Evolutionary conservation across 768 basidiomycete genomes (phyloP), one percentile per base, ranked within the genome.

Genomic region (Brasilioporus rufonigricans): DNA sequence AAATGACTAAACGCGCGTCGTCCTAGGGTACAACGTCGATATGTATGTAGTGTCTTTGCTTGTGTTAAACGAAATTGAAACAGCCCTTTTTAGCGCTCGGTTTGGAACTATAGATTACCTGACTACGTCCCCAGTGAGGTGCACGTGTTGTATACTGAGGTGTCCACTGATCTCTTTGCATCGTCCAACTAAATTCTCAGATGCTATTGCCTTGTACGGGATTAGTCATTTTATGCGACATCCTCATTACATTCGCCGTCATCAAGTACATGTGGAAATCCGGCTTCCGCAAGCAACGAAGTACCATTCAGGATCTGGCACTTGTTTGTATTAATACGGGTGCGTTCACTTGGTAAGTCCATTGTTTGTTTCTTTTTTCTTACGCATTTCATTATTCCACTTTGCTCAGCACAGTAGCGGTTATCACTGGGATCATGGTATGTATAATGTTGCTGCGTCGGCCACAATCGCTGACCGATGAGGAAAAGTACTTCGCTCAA

Each of bases 241-340:
- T 51, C 7, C 3, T 60, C 4, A 56, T 60, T 39, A 52, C 57
- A 16, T 27, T 0, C 0, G 32, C 35, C 1, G 31, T 59, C 32
- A 53, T 62, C 36, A 55, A 54, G 41, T 63, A 63, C 9, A 47
- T 63, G 61, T 63, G 61, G 61, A 62, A 33, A 23, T 51, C 59
- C 16, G 61, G 50, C 10, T 58, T 62, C 24, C 56, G 48, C n/a
- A 53, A 27, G 31, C 32, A 41, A 35, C 57, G 53, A 7, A 53
- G 26, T 8, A 12, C 41, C 2, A 43, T 59, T 23, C 52, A 56
- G 24, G 53, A 59, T 27, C 6, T 62, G 21, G 61, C 60, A 2
- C 9, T 55, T 3, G 47, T 62, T n/a, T 61, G 48, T 18, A 54
- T 62, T 23, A 55, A 57, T 29, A 61, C 47, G 3, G 53, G 61